Conservation (phyloP, 1,284 basidiomycete genomes). For the Sporisorium exsertum region DNA sequence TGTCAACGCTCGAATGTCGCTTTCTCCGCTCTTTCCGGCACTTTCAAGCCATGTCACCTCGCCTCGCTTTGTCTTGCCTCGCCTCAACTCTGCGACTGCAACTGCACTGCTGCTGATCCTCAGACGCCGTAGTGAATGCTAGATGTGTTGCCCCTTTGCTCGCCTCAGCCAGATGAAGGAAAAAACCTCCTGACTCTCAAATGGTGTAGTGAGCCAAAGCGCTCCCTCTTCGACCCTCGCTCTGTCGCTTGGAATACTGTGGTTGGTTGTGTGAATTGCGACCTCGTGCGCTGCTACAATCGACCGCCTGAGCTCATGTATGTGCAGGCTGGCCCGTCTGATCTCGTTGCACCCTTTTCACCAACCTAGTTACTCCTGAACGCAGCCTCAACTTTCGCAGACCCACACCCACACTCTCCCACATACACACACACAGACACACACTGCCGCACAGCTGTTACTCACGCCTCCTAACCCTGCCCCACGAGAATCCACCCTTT, state of each 20-base stretch:
- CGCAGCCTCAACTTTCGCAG: background rate
- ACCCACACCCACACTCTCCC: background rate
- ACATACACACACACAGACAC: background rate
- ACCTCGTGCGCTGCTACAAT: background rate
- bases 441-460: background rate
- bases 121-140: slow-evolving; percentile 1
- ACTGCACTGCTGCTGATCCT: background rate
- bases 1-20: background rate
- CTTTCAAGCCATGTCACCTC: slow-evolving; percentile 6
- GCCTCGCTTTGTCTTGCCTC: background rate
- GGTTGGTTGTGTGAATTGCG: too few species aligned
- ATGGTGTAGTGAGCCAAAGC: too few species aligned
- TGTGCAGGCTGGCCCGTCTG: background rate
- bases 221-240: too few species aligned
- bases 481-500: background rate
- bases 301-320: background rate
- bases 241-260: too few species aligned
- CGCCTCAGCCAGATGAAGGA: too few species aligned
- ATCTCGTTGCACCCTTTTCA: background rate
- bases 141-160: too few species aligned
- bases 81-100: background rate
- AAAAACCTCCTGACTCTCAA: too few species aligned
- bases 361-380: background rate
- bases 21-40: background rate
- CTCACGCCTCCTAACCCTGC: background rate